Percentiles rank a stretch among this genome's conserved stretches.
phyloP scores from a whole-genome alignment of 139 green algal genomes.

The Chloropicon primus region DNA sequence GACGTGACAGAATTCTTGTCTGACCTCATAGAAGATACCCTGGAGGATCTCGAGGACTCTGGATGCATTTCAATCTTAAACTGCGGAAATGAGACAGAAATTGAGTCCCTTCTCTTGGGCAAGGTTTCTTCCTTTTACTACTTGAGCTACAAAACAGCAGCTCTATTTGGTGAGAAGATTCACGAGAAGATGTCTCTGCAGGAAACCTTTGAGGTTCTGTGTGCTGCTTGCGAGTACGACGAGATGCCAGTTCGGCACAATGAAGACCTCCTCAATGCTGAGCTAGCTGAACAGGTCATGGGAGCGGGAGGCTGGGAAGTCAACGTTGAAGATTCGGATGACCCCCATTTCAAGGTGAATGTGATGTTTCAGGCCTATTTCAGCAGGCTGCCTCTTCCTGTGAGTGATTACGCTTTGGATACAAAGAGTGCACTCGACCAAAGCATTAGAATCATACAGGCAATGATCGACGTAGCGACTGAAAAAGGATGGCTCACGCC shows the following conservation, averaged over 20 bases:
- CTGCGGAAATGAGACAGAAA: conserved; percentile 25
- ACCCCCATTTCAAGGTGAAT: conserved; percentile 89
- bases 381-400: conserved; percentile 54
- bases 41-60: conserved; percentile 50
- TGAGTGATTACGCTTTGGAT: conserved; percentile 92
- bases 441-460: conserved; percentile 73
- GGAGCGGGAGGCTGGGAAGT: conserved; percentile 10
- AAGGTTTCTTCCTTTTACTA: conserved; percentile 89
- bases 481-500: conserved; percentile 67
- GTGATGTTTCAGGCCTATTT: conserved; percentile 78
- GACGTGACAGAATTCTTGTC: conserved; percentile 31
- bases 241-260: conserved; percentile 96
- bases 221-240: conserved; percentile 73
- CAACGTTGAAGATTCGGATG: conserved; percentile 49
- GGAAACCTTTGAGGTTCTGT: conserved; percentile 53
- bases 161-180: conserved; percentile 47
- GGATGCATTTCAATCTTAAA: conserved; percentile 48
- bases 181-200: conserved; percentile 34
- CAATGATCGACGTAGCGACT: conserved; percentile 73
- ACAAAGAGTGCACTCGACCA: conserved; percentile 87
- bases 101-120: conserved; percentile 47
- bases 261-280: conserved; percentile 86
- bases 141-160: conserved; percentile 74
- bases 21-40: conserved; percentile 48
- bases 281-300: conserved; percentile 43